phyloP scores from a whole-genome alignment of 805 yeast genomes.

The Brettanomyces nanus region DNA sequence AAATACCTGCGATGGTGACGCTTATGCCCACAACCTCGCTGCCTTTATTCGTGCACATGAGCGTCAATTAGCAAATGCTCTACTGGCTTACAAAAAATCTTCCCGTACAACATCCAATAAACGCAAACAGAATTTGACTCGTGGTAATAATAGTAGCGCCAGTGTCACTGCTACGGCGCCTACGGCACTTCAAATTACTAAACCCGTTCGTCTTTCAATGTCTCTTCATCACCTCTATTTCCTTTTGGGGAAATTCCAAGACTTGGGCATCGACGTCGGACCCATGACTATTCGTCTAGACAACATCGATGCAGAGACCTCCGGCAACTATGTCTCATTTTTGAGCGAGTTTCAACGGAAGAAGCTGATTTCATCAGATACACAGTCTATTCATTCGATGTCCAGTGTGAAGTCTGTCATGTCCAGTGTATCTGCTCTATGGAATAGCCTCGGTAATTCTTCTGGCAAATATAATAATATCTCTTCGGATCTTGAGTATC shows the following conservation, averaged over 20 bases:
- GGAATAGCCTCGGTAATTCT: conserved; percentile 27
- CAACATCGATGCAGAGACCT: conserved; percentile 42
- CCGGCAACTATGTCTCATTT: conserved; percentile 47
- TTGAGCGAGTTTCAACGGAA: conserved; percentile 44
- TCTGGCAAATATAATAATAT: conserved; percentile 38
- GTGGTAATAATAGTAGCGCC: neutral
- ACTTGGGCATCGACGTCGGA: conserved; percentile 42
- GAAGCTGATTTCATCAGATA: conserved; percentile 25
- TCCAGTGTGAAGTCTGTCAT: conserved; percentile 47
- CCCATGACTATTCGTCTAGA: conserved; percentile 55
- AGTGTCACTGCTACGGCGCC: neutral
- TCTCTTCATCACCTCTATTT: conserved; percentile 60
- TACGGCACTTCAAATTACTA: conserved; percentile 12
- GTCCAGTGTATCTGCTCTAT: conserved; percentile 36
- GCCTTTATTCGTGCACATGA: conserved; percentile 48
- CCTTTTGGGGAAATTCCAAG: conserved; percentile 48
- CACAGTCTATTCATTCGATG: conserved; percentile 48
- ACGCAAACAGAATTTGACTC: conserved; percentile 10
- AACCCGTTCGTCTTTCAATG: conserved; percentile 48
- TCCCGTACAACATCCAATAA: conserved; percentile 6
- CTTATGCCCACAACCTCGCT: conserved; percentile 45
- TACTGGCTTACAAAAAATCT: conserved; percentile 33
- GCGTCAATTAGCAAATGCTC: conserved; percentile 50
- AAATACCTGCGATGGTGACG: conserved; percentile 45
- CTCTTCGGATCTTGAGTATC: conserved; percentile 38